A percentile compares a stretch with the other conserved stretches of the same genome.
These are phyloP conservation scores for Beta corolliflora DNA, from an alignment of 179 eudicot species.

Conservation along the genomic window DNA sequence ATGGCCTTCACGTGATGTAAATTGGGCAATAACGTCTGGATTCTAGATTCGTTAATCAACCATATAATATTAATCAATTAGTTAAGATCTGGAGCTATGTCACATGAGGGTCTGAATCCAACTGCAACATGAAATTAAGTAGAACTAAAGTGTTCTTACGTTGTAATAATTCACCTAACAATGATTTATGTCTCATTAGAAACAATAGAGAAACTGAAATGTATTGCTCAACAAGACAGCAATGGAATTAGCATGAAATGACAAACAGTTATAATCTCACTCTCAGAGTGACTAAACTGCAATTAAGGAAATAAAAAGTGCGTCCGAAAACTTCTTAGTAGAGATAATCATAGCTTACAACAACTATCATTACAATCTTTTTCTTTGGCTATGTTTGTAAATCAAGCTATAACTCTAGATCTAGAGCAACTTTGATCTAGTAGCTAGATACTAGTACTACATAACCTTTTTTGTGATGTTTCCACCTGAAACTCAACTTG, in stretches of 20 bases:
- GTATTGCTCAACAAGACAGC: background rate
- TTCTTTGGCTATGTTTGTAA: background rate
- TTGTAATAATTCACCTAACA: background rate
- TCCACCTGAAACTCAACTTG: background rate
- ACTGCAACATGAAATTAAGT: background rate
- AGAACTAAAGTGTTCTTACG: background rate
- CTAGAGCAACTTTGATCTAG: constrained; percentile 6
- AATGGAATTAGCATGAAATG: background rate
- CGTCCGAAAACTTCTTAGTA: background rate
- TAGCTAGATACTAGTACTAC: constrained; percentile 1
- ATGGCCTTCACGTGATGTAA: background rate
- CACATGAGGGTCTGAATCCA: background rate
- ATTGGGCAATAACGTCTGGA: background rate
- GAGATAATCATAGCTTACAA: background rate
- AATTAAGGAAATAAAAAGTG: background rate
- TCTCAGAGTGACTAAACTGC: background rate
- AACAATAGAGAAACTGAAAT: background rate
- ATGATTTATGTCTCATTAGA: constrained; percentile 4
- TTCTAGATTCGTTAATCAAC: background rate
- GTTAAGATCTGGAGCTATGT: background rate
- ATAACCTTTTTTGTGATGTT: background rate
- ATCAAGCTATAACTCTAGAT: background rate
- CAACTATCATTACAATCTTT: background rate
- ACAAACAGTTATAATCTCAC: background rate
- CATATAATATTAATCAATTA: background rate